phyloP scores from a whole-genome alignment of 306 rosid species.

The Carpinus viminea region DNA sequence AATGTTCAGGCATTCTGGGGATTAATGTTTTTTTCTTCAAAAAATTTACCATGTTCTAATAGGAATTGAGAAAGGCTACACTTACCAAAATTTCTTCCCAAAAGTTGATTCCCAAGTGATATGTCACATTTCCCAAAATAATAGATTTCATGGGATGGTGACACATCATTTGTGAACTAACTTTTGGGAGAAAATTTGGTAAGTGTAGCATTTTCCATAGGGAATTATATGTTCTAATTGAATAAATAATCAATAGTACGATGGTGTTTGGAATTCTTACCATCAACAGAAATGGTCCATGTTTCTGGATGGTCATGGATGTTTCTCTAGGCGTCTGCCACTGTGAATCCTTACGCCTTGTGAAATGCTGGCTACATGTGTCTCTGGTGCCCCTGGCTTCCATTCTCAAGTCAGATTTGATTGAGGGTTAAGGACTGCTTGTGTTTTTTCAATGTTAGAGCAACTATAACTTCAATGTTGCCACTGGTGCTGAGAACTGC shows the following conservation, averaged over 20 bases:
- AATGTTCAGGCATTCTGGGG: neutral
- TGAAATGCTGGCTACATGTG: neutral
- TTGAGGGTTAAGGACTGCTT: neutral
- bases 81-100: too few relatives aligned
- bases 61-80: neutral
- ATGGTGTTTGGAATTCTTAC: neutral
- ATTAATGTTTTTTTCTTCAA: neutral
- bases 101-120: too few relatives aligned
- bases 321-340: neutral
- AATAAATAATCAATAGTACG: too few relatives aligned
- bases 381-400: neutral
- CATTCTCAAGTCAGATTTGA: neutral
- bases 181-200: too few relatives aligned
- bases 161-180: too few relatives aligned
- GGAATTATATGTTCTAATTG: neutral
- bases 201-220: too few relatives aligned
- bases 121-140: too few relatives aligned
- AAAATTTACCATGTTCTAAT: neutral
- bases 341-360: neutral
- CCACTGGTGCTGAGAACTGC: neutral
- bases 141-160: too few relatives aligned
- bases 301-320: neutral
- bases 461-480: neutral
- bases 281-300: too few relatives aligned
- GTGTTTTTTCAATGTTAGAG: neutral